These are phyloP conservation scores for Pyrus betulifolia DNA, from an alignment of 306 rosid genomes.

Conservation along the genomic window DNA sequence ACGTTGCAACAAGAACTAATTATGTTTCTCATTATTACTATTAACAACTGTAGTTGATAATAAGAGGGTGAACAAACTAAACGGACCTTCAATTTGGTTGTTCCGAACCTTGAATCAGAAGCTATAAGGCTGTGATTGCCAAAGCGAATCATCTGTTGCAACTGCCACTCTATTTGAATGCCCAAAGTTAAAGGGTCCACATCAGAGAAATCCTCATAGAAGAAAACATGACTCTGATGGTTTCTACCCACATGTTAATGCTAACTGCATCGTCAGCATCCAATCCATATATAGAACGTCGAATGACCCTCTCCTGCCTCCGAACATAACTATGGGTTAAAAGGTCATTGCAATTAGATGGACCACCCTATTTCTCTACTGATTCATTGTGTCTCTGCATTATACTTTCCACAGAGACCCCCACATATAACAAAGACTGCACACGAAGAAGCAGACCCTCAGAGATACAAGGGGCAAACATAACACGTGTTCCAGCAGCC, in stretches of 20 bases:
- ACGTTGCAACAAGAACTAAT: conserved; percentile 22
- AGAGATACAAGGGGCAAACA: too few relatives aligned
- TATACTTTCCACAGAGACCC: conserved; percentile 90
- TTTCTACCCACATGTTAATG: conserved; percentile 68
- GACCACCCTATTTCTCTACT: conserved; percentile 87
- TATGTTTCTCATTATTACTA: conserved; percentile 26
- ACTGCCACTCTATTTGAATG: too few relatives aligned
- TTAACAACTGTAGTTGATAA: not conserved
- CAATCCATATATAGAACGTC: conserved; percentile 69
- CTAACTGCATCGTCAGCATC: conserved; percentile 74
- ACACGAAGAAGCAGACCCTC: conserved; percentile 40
- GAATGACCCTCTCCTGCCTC: conserved; percentile 81
- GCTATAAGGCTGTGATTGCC: too few relatives aligned
- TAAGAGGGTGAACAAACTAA: conserved; percentile 12
- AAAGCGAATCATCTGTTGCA: too few relatives aligned
- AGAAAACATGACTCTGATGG: conserved; percentile 31
- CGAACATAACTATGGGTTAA: conserved; percentile 79
- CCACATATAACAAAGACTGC: conserved; percentile 69
- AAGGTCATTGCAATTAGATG: conserved; percentile 85
- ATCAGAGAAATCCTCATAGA: too few relatives aligned
- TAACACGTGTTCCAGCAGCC: too few relatives aligned
- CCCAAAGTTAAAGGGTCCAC: too few relatives aligned
- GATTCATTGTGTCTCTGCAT: conserved; percentile 89
- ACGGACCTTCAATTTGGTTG: conserved; percentile 40
- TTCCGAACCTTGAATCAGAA: too few relatives aligned